phyloP scores from a whole-genome alignment of 495 filamentous ascomycete species.

The Oleoguttula mirabilis region DNA sequence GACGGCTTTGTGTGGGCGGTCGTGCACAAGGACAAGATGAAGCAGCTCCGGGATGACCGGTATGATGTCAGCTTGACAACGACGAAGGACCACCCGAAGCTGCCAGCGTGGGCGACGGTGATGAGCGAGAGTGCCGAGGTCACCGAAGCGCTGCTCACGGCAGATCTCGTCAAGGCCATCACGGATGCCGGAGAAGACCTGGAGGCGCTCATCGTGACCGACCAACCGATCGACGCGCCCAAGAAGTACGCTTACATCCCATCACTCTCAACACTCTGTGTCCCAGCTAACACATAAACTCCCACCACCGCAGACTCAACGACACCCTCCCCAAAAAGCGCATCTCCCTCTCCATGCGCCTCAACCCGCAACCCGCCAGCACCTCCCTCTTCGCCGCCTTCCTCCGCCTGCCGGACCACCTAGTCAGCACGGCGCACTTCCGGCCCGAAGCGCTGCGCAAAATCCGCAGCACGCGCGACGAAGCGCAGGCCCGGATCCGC shows the following conservation, averaged over 20 bases:
- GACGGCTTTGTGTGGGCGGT: constrained; percentile 92
- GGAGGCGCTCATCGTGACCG: constrained; percentile 78
- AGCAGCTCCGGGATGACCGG: constrained; percentile 73
- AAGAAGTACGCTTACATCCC: constrained; percentile 49
- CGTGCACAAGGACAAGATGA: constrained; percentile 92
- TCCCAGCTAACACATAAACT: not conserved
- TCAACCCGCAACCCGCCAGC: constrained; percentile 42
- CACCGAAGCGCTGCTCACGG: constrained; percentile 73
- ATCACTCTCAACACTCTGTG: not conserved
- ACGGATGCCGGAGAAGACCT: constrained; percentile 68
- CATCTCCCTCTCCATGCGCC: constrained; percentile 58
- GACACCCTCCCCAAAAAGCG: constrained; percentile 81
- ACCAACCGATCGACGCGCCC: constrained; percentile 86
- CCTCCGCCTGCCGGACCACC: constrained; percentile 67
- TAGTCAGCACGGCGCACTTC: constrained; percentile 69
- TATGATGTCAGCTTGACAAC: constrained; percentile 88
- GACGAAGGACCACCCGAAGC: constrained; percentile 80
- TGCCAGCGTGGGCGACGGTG: constrained; percentile 84
- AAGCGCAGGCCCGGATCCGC: constrained; percentile 65
- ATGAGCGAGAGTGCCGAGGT: constrained; percentile 96
- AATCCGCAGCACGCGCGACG: constrained; percentile 66
- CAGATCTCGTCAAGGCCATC: constrained; percentile 71
- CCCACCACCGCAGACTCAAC: constrained; percentile 49
- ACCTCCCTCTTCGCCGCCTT: constrained; percentile 66
- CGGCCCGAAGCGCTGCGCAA: constrained; percentile 81